Percentiles rank a stretch among this genome's conserved stretches.
Evolutionary conservation across 2,329 filamentous ascomycete genomes (phyloP).

Genomic region (Fonsecaea erecta): DNA sequence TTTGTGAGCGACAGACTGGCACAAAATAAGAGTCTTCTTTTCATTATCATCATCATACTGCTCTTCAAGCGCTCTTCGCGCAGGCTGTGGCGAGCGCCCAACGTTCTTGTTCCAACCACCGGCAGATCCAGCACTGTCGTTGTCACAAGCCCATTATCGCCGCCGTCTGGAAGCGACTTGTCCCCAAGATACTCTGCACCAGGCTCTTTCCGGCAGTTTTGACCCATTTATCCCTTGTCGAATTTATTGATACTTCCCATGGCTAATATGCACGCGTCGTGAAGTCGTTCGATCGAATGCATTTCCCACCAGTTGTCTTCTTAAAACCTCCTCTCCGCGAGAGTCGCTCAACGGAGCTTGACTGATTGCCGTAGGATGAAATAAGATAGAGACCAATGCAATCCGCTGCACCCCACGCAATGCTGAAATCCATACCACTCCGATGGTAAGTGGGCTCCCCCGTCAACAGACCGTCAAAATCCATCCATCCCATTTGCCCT

Average conservation of each 20-base stretch:
- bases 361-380: slow-evolving; percentile 3
- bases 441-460: not conserved
- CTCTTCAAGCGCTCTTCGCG: not conserved
- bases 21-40: not conserved
- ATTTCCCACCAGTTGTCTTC: not conserved
- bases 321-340: not conserved
- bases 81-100: not conserved
- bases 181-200: not conserved
- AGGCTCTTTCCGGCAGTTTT: not conserved
- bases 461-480: not conserved
- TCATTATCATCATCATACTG: not conserved
- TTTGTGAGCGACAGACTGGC: not conserved
- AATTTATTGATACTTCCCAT: not conserved
- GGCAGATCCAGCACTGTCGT: not conserved
- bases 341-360: not conserved
- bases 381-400: not conserved
- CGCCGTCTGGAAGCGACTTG: not conserved
- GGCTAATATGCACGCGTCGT: not conserved
- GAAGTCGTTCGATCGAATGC: not conserved
- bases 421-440: not conserved
- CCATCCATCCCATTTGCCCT: not conserved
- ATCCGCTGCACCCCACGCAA: slow-evolving; percentile 10
- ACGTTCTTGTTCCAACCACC: not conserved
- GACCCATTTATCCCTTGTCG: not conserved
- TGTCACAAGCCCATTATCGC: not conserved